These are phyloP conservation scores for Microsporum ferrugineum DNA, from an alignment of 2,329 filamentous ascomycete genomes.

Conservation along the genomic window DNA sequence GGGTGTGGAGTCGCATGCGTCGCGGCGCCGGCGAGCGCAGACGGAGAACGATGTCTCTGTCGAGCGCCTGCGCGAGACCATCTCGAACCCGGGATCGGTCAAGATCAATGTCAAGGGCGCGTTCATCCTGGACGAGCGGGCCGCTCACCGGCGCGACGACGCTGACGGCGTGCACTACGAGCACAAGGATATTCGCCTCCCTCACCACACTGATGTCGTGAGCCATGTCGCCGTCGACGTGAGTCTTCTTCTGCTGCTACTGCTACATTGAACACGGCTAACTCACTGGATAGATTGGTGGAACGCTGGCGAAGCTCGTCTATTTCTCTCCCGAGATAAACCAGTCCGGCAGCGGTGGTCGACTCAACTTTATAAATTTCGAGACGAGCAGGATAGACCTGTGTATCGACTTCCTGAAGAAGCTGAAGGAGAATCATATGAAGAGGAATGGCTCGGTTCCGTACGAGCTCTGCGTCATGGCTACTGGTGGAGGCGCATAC, in stretches of 20 bases:
- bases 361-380: slow-evolving; percentile 90
- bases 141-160: slow-evolving; percentile 24
- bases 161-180: slow-evolving; percentile 54
- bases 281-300: slow-evolving; percentile 60
- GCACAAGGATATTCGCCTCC: slow-evolving; percentile 87
- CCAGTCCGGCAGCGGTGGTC: slow-evolving; percentile 68
- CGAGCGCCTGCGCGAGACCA: slow-evolving; percentile 34
- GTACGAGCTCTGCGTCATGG: slow-evolving; percentile 77
- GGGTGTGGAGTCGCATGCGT: slow-evolving; percentile 14
- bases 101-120: slow-evolving; percentile 95
- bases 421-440: slow-evolving; percentile 71
- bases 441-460: slow-evolving; percentile 58
- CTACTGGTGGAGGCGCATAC: slow-evolving; percentile 88
- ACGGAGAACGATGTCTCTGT: slow-evolving; percentile 19
- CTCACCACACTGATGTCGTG: slow-evolving; percentile 87
- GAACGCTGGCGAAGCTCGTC: slow-evolving; percentile 88
- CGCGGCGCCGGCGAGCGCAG: slow-evolving; percentile 15
- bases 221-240: slow-evolving; percentile 96
- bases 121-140: slow-evolving; percentile 77
- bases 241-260: slow-evolving; percentile 31
- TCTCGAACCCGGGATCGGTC: slow-evolving; percentile 55
- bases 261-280: background rate
- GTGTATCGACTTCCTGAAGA: slow-evolving; percentile 82
- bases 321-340: slow-evolving; percentile 88
- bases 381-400: slow-evolving; percentile 91